These are phyloP conservation scores for Sporothrix variecibatus DNA, from an alignment of 2,329 filamentous ascomycete genomes.

Conservation along the genomic window DNA sequence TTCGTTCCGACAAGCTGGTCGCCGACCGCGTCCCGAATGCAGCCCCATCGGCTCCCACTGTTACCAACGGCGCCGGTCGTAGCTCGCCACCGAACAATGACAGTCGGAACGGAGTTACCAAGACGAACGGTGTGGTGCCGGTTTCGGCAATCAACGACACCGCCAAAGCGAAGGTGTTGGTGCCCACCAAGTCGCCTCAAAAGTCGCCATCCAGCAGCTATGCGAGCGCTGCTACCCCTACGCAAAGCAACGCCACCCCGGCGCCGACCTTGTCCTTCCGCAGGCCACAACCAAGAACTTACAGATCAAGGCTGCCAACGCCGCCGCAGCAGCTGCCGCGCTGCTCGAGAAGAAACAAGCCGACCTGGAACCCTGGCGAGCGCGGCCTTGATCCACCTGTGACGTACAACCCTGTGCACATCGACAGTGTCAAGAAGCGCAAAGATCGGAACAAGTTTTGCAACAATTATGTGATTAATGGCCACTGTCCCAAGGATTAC, in stretches of 20 bases:
- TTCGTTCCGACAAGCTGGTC: conserved; percentile 56
- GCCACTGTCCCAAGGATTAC: conserved; percentile 57
- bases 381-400: conserved; percentile 59
- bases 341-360: conserved; percentile 37
- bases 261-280: conserved; percentile 41
- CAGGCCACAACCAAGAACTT: conserved; percentile 35
- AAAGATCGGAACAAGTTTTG: conserved; percentile 59
- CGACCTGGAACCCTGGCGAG: conserved; percentile 53
- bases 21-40: conserved; percentile 36
- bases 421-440: conserved; percentile 59
- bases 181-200: not conserved
- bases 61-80: not conserved
- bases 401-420: conserved; percentile 45
- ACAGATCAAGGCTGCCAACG: conserved; percentile 34
- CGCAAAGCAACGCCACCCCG: conserved; percentile 4
- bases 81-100: not conserved
- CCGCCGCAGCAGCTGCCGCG: conserved; percentile 20
- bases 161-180: not conserved
- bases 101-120: conserved; percentile 21
- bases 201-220: not conserved
- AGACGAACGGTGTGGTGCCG: not conserved
- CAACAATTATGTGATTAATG: conserved; percentile 63
- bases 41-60: not conserved
- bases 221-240: not conserved
- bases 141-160: not conserved